Evolutionary conservation across 2,329 filamentous ascomycete species (phyloP).

Genomic region (Colletotrichum spaethianum): DNA sequence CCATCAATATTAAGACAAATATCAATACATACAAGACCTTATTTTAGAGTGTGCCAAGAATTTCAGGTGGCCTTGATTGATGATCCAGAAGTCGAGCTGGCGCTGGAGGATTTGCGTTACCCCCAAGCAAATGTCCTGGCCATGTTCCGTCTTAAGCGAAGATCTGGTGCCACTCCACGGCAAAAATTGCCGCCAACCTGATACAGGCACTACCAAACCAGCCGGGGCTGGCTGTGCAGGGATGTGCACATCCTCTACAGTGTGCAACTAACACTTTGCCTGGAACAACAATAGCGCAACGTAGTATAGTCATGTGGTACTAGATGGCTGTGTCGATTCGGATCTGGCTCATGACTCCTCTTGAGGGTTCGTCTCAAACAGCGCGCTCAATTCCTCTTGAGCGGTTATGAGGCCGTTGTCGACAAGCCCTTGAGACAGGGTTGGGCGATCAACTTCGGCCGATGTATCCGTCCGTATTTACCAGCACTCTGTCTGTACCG

Average conservation of each 20-base stretch:
- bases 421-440: conserved; percentile 1
- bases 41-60: neutral
- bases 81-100: neutral
- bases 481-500: neutral
- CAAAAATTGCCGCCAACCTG: conserved; percentile 30
- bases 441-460: conserved; percentile 12
- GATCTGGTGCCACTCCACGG: conserved; percentile 10
- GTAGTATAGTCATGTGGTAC: neutral
- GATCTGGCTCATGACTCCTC: neutral
- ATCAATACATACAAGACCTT: neutral
- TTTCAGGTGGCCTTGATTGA: neutral
- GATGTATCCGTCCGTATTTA: neutral
- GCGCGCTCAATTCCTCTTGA: neutral
- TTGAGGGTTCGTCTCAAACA: conserved; percentile 1
- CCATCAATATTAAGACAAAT: neutral
- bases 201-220: conserved; percentile 11
- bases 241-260: neutral
- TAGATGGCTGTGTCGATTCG: neutral
- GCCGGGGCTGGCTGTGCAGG: neutral
- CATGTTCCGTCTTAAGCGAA: neutral
- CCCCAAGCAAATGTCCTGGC: neutral
- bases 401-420: conserved; percentile 18
- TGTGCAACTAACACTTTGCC: neutral
- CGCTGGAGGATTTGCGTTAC: neutral
- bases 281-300: conserved; percentile 5